Percentiles rank a stretch among this genome's conserved stretches.
Conservation (phyloP, 345 rosid genomes). For the Clausena lansium region DNA sequence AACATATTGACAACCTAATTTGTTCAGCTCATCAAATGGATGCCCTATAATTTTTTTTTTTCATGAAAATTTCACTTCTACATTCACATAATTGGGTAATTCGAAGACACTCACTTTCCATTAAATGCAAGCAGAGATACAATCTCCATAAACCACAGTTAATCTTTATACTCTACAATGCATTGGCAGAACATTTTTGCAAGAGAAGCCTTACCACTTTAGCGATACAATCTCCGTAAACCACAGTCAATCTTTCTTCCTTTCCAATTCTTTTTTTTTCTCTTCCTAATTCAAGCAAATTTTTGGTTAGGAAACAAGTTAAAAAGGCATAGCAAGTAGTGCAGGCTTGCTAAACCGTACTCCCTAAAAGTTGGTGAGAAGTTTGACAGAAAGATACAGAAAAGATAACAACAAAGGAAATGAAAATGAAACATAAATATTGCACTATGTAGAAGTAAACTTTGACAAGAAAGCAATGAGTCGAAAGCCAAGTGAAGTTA, state of each 20-base stretch:
- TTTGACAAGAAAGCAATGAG: too few species aligned
- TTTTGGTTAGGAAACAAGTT: too few species aligned
- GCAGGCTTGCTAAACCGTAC: too few species aligned
- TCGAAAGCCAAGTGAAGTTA: too few species aligned
- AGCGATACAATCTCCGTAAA: too few species aligned
- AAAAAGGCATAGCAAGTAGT: neutral
- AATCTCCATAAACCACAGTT: neutral
- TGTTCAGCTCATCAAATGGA: neutral
- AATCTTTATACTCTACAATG: neutral
- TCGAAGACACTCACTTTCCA: neutral
- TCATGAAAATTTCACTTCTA: neutral
- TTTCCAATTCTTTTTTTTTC: neutral
- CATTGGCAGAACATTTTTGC: neutral
- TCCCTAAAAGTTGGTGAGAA: too few species aligned
- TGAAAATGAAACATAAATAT: neutral
- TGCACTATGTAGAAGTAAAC: neutral
- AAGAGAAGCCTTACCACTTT: neutral
- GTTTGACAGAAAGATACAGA: too few species aligned
- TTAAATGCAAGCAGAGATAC: neutral
- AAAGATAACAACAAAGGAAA: too few species aligned
- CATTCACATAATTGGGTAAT: neutral
- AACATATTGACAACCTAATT: neutral
- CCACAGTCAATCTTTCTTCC: neutral
- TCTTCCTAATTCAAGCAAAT: neutral
- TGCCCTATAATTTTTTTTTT: neutral